Evolutionary conservation across 768 basidiomycete genomes (phyloP).

Genomic region (Phanerochaete carnosa): DNA sequence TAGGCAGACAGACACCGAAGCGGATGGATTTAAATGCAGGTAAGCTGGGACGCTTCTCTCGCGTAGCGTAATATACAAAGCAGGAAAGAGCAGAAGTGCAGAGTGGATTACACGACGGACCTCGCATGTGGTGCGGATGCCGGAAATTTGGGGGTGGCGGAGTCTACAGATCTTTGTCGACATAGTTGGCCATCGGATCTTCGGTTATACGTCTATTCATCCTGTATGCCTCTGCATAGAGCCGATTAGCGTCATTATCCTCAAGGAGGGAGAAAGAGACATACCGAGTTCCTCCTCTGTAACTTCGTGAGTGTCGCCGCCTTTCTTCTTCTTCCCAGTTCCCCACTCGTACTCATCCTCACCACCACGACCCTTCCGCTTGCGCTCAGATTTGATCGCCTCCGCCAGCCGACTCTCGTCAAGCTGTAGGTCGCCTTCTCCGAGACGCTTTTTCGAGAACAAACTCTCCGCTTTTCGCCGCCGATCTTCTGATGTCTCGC

Average conservation of each 20-base stretch:
- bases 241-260: not conserved
- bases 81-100: not conserved
- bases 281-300: slow-evolving; percentile 85
- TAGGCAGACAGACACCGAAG: too few species aligned
- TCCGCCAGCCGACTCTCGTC: slow-evolving; percentile 66
- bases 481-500: slow-evolving; percentile 29
- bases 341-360: slow-evolving; percentile 40
- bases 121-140: too few species aligned
- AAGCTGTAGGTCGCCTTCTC: slow-evolving; percentile 77
- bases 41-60: too few species aligned
- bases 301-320: slow-evolving; percentile 67
- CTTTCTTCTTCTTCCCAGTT: slow-evolving; percentile 46
- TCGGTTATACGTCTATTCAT: slow-evolving; percentile 70
- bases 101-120: too few species aligned
- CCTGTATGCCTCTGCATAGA: slow-evolving; percentile 80
- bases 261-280: slow-evolving; percentile 23
- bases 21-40: too few species aligned
- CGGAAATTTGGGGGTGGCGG: too few species aligned
- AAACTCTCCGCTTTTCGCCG: slow-evolving; percentile 55
- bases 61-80: not conserved
- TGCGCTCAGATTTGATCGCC: slow-evolving; percentile 77
- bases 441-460: slow-evolving; percentile 75
- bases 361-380: slow-evolving; percentile 64
- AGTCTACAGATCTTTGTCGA: slow-evolving; percentile 48
- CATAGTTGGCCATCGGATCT: slow-evolving; percentile 93